phyloP scores from a whole-genome alignment of 371 early-diverging fungal species.

The Lichtheimia corymbifera region DNA sequence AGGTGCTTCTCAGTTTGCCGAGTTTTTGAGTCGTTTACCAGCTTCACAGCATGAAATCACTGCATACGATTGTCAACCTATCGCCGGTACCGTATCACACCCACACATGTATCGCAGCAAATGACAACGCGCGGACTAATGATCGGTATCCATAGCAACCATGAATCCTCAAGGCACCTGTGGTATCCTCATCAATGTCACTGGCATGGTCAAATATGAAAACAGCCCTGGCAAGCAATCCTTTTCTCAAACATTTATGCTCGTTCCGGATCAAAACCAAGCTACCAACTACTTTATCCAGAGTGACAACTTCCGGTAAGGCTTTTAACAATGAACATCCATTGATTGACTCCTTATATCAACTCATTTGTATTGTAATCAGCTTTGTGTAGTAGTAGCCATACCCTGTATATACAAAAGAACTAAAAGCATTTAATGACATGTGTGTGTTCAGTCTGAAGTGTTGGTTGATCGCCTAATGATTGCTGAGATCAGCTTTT shows the following conservation, averaged over 20 bases:
- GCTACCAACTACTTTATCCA: constrained; percentile 58
- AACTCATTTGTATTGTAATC: no score
- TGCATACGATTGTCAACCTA: constrained; percentile 70
- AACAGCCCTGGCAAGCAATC: constrained; percentile 50
- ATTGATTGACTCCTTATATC: no score
- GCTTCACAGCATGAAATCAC: constrained; percentile 61
- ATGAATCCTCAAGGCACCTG: constrained; percentile 47
- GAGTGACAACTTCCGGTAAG: constrained; percentile 60
- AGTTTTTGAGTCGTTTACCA: constrained; percentile 61
- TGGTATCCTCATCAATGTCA: constrained; percentile 56
- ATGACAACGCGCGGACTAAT: no score
- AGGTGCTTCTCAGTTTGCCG: constrained; percentile 58
- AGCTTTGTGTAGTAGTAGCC: no score
- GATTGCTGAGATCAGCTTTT: neutral
- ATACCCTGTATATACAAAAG: no score
- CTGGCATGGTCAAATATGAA: constrained; percentile 65
- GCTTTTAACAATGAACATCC: neutral
- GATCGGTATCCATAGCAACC: constrained; percentile 19
- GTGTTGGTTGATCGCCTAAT: no score
- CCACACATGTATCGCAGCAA: neutral
- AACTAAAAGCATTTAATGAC: no score
- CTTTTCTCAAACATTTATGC: constrained; percentile 72
- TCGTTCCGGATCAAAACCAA: constrained; percentile 58
- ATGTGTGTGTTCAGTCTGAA: no score
- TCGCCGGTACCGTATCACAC: constrained; percentile 37